A percentile compares a stretch with the other conserved stretches of the same genome.
Evolutionary conservation across 2,329 filamentous ascomycete genomes (phyloP).

Genomic region (Sarocladiaceae sp.): DNA sequence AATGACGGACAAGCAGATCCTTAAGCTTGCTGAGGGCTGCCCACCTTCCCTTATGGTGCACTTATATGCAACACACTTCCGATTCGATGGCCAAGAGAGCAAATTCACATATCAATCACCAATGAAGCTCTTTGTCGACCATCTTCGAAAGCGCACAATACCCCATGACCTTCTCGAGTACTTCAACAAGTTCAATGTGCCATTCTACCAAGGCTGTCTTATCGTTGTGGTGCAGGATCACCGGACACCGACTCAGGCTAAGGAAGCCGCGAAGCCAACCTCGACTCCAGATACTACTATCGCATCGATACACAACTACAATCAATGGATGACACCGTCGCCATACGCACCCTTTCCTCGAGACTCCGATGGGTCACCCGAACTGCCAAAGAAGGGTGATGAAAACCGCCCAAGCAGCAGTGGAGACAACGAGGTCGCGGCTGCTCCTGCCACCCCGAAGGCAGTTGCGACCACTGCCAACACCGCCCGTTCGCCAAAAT

Average conservation of each 20-base stretch:
- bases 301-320: slow-evolving; percentile 87
- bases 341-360: slow-evolving; percentile 74
- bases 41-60: slow-evolving; percentile 84
- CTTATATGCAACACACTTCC: slow-evolving; percentile 79
- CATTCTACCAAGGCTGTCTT: slow-evolving; percentile 90
- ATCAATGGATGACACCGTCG: slow-evolving; percentile 84
- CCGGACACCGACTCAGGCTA: slow-evolving; percentile 59
- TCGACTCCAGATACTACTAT: slow-evolving; percentile 34
- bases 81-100: slow-evolving; percentile 90
- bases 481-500: slow-evolving; percentile 38
- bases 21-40: slow-evolving; percentile 73
- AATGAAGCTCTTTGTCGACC: slow-evolving; percentile 77
- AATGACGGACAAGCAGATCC: slow-evolving; percentile 69
- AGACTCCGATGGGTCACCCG: slow-evolving; percentile 31
- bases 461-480: neutral
- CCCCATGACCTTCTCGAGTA: slow-evolving; percentile 86
- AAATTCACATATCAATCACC: slow-evolving; percentile 90
- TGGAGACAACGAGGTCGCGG: neutral
- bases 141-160: slow-evolving; percentile 70
- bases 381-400: slow-evolving; percentile 30
- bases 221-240: slow-evolving; percentile 95
- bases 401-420: slow-evolving; percentile 35
- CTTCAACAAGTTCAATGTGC: slow-evolving; percentile 65
- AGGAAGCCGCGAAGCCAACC: slow-evolving; percentile 45
- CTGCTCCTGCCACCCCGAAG: slow-evolving; percentile 35